Conservation (phyloP, 176 grass and related monocot species). For the Raddia distichophylla region DNA sequence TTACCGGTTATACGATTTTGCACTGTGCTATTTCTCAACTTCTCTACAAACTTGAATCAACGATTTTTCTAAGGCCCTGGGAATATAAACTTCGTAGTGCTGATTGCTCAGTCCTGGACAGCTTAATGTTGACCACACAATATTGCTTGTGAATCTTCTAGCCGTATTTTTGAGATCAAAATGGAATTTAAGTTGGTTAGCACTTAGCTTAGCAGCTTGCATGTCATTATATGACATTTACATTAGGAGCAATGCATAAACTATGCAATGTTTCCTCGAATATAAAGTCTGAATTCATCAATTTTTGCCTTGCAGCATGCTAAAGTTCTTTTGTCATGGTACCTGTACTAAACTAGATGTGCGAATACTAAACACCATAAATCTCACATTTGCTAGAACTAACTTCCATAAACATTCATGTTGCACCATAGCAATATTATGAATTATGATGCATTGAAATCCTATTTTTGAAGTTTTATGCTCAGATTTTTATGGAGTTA, state of each 20-base stretch:
- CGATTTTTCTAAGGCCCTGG: not conserved
- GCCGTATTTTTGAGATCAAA: slow-evolving; percentile 2
- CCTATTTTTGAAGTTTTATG: not conserved
- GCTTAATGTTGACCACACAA: slow-evolving; percentile 21
- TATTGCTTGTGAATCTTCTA: slow-evolving; percentile 21
- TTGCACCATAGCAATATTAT: not conserved
- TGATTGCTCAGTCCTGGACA: not conserved
- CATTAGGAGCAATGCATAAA: slow-evolving; percentile 5
- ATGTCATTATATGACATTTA: not conserved
- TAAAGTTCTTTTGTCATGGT: slow-evolving; percentile 7
- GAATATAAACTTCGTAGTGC: slow-evolving; percentile 7
- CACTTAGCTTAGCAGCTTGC: slow-evolving; percentile 23
- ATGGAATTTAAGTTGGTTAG: slow-evolving; percentile 23
- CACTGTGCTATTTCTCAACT: not conserved
- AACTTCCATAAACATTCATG: slow-evolving; percentile 12
- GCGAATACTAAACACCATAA: not conserved
- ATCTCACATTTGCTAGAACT: not conserved
- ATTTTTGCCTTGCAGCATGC: slow-evolving; percentile 24
- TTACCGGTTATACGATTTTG: not conserved
- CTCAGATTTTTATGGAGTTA: not conserved
- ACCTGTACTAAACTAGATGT: slow-evolving; percentile 14
- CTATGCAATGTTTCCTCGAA: not conserved
- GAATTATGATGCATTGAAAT: not conserved
- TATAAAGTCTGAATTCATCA: slow-evolving; percentile 2
- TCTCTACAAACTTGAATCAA: slow-evolving; percentile 29